These are phyloP conservation scores for Penicillium sp. DNA, from an alignment of 2,329 filamentous ascomycete genomes.

Conservation along the genomic window DNA sequence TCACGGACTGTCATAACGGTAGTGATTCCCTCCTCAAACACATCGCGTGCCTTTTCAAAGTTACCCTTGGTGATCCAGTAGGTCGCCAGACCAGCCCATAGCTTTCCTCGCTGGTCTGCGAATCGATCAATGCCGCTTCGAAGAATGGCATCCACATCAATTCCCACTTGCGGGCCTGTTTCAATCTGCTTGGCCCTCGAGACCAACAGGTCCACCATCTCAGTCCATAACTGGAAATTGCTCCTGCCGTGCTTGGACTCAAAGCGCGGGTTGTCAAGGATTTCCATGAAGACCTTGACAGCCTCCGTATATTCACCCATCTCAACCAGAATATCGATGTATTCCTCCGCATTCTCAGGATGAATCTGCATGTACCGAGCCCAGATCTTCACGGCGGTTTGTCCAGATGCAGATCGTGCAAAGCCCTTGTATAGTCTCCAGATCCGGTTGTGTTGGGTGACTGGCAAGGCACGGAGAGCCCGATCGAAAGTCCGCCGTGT, in stretches of 20 bases:
- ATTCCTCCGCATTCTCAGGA: constrained; percentile 92
- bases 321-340: constrained; percentile 82
- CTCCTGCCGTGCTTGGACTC: constrained; percentile 91
- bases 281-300: constrained; percentile 83
- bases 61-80: constrained; percentile 94
- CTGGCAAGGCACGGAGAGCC: constrained; percentile 82
- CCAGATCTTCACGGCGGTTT: constrained; percentile 92
- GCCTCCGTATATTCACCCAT: constrained; percentile 86
- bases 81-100: constrained; percentile 92
- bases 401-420: constrained; percentile 83
- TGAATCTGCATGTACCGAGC: constrained; percentile 95
- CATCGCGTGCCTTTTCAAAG: constrained; percentile 87
- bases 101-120: constrained; percentile 86
- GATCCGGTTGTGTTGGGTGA: constrained; percentile 93
- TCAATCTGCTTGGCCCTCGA: constrained; percentile 85
- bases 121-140: constrained; percentile 88
- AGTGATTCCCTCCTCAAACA: constrained; percentile 94
- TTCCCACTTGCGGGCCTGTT: constrained; percentile 74
- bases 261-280: constrained; percentile 88
- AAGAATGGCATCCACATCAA: constrained; percentile 89
- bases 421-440: constrained; percentile 92
- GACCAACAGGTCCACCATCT: constrained; percentile 94
- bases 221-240: constrained; percentile 94
- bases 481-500: constrained; percentile 89
- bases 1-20: constrained; percentile 99